phyloP scores from a whole-genome alignment of 2,329 filamentous ascomycete genomes.

The Talaromyces albobiverticillius region DNA sequence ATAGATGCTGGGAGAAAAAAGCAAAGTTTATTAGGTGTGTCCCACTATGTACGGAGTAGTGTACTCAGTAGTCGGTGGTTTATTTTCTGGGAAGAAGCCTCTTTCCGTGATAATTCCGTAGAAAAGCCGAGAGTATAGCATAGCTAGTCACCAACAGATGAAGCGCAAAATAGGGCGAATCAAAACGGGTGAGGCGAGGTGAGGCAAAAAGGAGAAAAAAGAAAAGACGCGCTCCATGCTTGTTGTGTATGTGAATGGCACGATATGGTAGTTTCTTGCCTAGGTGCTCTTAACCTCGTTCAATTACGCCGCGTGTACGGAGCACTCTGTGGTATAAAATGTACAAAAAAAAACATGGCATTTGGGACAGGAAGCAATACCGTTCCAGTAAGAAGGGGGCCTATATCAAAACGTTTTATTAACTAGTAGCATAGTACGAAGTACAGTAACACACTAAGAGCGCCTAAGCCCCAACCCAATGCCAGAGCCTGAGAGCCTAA shows the following conservation, averaged over 20 bases:
- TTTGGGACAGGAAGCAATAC: no score
- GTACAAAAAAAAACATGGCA: no score
- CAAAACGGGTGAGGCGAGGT: constrained; percentile 12
- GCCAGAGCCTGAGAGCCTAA: neutral
- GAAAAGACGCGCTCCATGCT: neutral
- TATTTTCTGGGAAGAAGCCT: no score
- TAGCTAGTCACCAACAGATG: neutral
- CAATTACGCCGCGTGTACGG: no score
- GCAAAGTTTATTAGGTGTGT: constrained; percentile 1
- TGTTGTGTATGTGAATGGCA: neutral
- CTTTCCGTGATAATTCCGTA: neutral
- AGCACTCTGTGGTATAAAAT: no score
- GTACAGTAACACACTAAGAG: no score
- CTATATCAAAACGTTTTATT: no score
- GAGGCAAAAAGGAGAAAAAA: constrained; percentile 7
- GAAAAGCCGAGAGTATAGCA: neutral
- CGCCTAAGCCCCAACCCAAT: neutral
- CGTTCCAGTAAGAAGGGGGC: no score
- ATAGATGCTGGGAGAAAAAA: constrained; percentile 5
- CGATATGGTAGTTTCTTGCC: no score
- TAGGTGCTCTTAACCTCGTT: no score
- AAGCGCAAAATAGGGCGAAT: constrained; percentile 10
- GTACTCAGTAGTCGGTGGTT: neutral
- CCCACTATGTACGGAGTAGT: no score
- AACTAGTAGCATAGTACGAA: no score